Evolutionary conservation across 164 flowering plant genomes (phyloP).

Genomic region (Echeveria elegans): DNA sequence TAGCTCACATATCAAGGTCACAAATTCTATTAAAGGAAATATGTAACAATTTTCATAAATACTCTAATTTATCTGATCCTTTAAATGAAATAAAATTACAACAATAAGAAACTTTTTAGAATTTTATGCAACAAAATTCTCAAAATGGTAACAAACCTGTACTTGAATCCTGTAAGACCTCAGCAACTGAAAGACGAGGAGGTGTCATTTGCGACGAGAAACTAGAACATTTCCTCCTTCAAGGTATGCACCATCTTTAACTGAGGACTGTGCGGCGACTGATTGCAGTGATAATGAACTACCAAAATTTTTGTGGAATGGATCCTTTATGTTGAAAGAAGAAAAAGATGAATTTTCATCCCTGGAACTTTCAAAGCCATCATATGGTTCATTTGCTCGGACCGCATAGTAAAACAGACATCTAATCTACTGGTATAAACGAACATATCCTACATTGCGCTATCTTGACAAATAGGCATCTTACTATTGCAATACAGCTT

Average conservation of each 20-base stretch:
- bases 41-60: not conserved
- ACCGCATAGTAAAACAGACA: slow-evolving; percentile 22
- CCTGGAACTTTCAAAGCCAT: slow-evolving; percentile 82
- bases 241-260: slow-evolving; percentile 33
- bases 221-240: slow-evolving; percentile 23
- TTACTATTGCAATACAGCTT: slow-evolving; percentile 12
- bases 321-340: slow-evolving; percentile 70
- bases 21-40: not conserved
- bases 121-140: not conserved
- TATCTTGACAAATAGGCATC: not conserved
- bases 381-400: slow-evolving; percentile 64
- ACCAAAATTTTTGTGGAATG: slow-evolving; percentile 46
- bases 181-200: slow-evolving; percentile 62
- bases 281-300: slow-evolving; percentile 79
- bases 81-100: not conserved
- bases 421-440: not conserved
- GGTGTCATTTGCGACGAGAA: not conserved
- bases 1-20: not conserved
- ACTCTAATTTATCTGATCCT: not conserved
- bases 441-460: not conserved
- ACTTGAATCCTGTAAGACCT: slow-evolving; percentile 51
- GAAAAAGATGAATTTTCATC: slow-evolving; percentile 89
- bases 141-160: slow-evolving; percentile 34
- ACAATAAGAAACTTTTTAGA: not conserved
- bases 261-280: slow-evolving; percentile 38